Conservation (phyloP, 2,329 filamentous ascomycete genomes). For the Camptophora hylomeconis region DNA sequence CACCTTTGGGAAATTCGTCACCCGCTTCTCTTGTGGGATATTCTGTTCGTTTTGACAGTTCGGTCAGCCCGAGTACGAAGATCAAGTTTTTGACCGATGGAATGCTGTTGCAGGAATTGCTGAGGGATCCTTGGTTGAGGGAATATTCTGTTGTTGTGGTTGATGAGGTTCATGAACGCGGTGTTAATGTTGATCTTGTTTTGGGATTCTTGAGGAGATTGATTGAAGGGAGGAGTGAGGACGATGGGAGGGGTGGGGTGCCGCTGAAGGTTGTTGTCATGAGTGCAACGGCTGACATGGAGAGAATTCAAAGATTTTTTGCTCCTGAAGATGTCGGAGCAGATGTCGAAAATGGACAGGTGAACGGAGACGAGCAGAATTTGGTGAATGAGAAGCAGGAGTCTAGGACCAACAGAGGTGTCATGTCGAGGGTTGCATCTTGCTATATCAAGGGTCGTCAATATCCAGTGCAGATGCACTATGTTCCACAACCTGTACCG, state of each 20-base stretch:
- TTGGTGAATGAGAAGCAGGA: conserved; percentile 7
- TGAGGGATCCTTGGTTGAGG: conserved; percentile 67
- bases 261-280: conserved; percentile 85
- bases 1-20: conserved; percentile 44
- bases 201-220: conserved; percentile 79
- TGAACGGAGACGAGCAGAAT: not conserved
- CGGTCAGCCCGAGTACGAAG: conserved; percentile 63
- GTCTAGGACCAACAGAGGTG: too few species aligned
- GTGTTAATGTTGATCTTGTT: conserved; percentile 83
- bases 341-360: conserved; percentile 1
- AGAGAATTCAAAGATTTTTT: conserved; percentile 67
- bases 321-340: conserved; percentile 12
- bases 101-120: conserved; percentile 86
- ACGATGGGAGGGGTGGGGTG: conserved; percentile 54
- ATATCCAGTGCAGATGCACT: conserved; percentile 66
- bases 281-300: conserved; percentile 90
- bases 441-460: conserved; percentile 75
- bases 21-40: conserved; percentile 66
- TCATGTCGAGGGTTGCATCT: conserved; percentile 28
- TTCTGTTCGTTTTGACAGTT: conserved; percentile 86
- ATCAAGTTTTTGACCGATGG: conserved; percentile 95
- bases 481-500: conserved; percentile 59
- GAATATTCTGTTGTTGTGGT: conserved; percentile 86
- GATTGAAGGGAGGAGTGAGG: conserved; percentile 31
- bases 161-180: conserved; percentile 94